Conservation (phyloP, 148 eudicot species). For the Heliosperma pusillum region DNA sequence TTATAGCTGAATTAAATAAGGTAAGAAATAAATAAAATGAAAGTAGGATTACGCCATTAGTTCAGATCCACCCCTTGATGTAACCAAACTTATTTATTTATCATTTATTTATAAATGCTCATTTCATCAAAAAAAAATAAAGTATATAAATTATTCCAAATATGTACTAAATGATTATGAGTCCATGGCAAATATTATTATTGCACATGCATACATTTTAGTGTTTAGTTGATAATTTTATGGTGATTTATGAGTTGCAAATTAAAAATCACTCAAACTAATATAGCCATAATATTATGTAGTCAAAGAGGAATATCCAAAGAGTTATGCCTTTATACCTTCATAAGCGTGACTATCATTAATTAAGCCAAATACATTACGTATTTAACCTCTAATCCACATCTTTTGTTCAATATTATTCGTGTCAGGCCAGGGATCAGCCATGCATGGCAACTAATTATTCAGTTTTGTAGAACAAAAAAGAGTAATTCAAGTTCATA, state of each 20-base stretch:
- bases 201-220: too few relatives aligned
- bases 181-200: too few relatives aligned
- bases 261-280: background rate
- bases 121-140: too few relatives aligned
- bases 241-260: constrained; percentile 9
- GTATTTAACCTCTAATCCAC: background rate
- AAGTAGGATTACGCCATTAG: too few relatives aligned
- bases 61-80: too few relatives aligned
- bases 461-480: background rate
- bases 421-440: constrained; percentile 11
- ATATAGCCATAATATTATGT: background rate
- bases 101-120: too few relatives aligned
- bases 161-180: too few relatives aligned
- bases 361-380: background rate
- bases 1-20: too few relatives aligned
- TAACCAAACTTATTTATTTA: too few relatives aligned
- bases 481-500: background rate
- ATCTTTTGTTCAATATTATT: constrained; percentile 14
- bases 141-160: too few relatives aligned
- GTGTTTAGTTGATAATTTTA: background rate
- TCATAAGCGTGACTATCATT: constrained; percentile 13
- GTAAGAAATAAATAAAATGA: too few relatives aligned
- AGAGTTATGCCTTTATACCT: constrained; percentile 19
- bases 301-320: constrained; percentile 25
- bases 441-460: background rate